Base-by-base conservation (phyloP, 352 stramenopile species). In the Phytophthora foliorum region DNA sequence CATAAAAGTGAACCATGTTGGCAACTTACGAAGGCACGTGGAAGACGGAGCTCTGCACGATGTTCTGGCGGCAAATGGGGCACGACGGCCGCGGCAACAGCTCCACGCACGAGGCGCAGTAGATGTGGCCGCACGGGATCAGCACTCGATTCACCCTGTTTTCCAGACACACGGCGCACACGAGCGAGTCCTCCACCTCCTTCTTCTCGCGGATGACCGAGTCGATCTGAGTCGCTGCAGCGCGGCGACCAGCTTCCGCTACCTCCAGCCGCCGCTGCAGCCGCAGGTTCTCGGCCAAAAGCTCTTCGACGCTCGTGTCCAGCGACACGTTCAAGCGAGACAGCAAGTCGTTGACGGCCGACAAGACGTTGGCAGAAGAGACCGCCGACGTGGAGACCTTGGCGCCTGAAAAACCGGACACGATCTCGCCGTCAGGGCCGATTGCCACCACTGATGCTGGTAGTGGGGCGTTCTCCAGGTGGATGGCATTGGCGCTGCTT, bases 61-160 rank as follows among this genome's bases (percentile, higher is more conserved):
- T 91, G 62, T 70, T 56, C 48, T 92, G 69, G 31, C 88, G 81
- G 38, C 88, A 94, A 38, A 94, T 81, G 25, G 88, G 88, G 42
- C 88, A 95, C 60, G 83, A 86, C 4, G 71, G 79, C 10, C 78
- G 81, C 16, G 81, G 86, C 19, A 95, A 66, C 9, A 78, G 84
- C 39, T 79, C 60, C 19, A 94, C 73, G 52, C 89, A 96, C n/a
- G 53, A 61, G 13, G 70, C 64, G 67, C 87, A 96, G 67, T 94
- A 94, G 36, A 94, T 92, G 73, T 96, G 87, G 29, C 87, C 89
- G 34, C 89, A 95, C 24, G 89, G 87, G 29, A 94, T 87, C 22
- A 96, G 72, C 63, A 96, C 87, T 61, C 85, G 82, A 52, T 96
- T 77, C 52, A 96, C 89, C 44, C 91, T 77, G 65, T 88, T 84